Base-by-base conservation (phyloP, 2,329 filamentous ascomycete genomes). In the Paracamarosporium sp. region DNA sequence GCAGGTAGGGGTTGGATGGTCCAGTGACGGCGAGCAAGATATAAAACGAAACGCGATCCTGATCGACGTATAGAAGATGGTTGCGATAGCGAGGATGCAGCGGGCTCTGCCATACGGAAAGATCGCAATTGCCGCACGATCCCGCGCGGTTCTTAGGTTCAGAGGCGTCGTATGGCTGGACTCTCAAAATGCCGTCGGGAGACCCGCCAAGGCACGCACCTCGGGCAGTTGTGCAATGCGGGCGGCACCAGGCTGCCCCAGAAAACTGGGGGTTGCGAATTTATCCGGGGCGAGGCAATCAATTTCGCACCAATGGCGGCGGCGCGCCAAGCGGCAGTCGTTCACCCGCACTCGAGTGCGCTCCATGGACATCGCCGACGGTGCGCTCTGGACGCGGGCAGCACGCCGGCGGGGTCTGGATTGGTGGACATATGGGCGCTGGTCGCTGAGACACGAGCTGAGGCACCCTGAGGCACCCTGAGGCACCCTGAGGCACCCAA, bases 151-250 rank as follows among this genome's bases (percentile, higher is more conserved):
- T 65, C 63, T 62, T 57, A 55, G 58, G 22, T 61, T 66, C 64
- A 61, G 65, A 62, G 62, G 65, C 68, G 60, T 74, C 66, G 69
- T 75, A 76, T 76, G 71, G 74, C 71, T 76, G 71, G 72, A 74
- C 67, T 66, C 61, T 71, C 68, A 71, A 75, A 69, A 73, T 72
- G 73, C 72, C 74, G 72, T 73, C 67, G 59, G 55, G 48, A 44
- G 51, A 36, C 50, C 50, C 53, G 30, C 54, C 59, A 53, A 56
- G 50, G 56, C 33, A 43, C 45, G 53, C 59, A 57, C 62, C 44
- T 62, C 54, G 63, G 62, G 60, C 61, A 51, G 62, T 55, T 47
- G 59, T 51, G 57, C 52, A 47, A 53, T 57, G 60, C 53, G 61
- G 60, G 57, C 59, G 55, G 55, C 44, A 52, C 54, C 33, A 52